Conservation (phyloP, 331 rosid genomes). For the Prunus yedoensis region DNA sequence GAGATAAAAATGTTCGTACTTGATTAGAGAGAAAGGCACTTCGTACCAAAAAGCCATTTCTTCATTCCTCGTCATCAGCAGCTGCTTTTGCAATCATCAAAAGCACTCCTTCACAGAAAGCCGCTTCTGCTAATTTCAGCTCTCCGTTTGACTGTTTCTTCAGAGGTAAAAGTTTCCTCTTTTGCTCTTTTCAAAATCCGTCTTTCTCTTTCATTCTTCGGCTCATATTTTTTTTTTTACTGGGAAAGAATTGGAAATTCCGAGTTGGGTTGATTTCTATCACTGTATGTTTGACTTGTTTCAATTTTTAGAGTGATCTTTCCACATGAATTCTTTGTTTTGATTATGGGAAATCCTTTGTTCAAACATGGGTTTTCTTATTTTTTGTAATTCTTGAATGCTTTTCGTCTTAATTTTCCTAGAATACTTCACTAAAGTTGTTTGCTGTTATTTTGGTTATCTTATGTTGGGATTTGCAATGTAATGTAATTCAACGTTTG, state of each 20-base stretch:
- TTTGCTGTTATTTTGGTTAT: conserved; percentile 7
- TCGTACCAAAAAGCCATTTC: not conserved
- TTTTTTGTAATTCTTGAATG: not conserved
- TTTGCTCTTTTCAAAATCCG: not conserved
- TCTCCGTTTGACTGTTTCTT: conserved; percentile 18
- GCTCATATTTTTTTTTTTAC: not conserved
- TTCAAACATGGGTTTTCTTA: conserved; percentile 5
- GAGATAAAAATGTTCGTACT: not conserved
- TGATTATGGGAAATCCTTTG: not conserved
- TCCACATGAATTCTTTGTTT: not conserved
- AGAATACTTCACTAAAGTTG: conserved; percentile 3
- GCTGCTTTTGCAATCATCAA: not conserved
- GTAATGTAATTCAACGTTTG: not conserved
- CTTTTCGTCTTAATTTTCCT: not conserved
- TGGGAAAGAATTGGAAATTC: conserved; percentile 11
- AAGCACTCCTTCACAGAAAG: conserved; percentile 2
- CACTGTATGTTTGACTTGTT: not conserved
- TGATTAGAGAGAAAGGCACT: not conserved
- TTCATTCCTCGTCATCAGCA: not conserved
- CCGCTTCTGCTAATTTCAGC: conserved; percentile 20
- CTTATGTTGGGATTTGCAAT: not conserved
- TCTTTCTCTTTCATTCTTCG: not conserved
- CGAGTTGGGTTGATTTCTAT: conserved; percentile 17
- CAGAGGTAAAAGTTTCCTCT: conserved; percentile 21
- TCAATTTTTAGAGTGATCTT: not conserved